These are phyloP conservation scores for Phellopilus nigrolimitatus DNA, from an alignment of 1,284 basidiomycete genomes.

Conservation along the genomic window DNA sequence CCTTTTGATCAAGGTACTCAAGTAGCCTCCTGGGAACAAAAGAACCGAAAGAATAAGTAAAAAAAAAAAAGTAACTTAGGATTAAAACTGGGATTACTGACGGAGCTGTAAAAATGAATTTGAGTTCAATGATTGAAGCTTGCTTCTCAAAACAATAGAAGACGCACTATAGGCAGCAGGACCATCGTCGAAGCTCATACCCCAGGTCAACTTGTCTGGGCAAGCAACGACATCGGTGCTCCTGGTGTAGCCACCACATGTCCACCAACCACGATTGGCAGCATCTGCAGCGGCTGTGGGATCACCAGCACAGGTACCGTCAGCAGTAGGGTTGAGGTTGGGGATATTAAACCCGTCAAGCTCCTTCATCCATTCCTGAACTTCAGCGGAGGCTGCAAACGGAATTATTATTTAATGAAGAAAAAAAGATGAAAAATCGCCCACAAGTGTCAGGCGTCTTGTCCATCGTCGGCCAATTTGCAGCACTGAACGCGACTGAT, in stretches of 20 bases:
- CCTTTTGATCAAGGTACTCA: conserved; percentile 59
- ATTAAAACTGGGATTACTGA: conserved; percentile 29
- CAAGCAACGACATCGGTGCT: conserved; percentile 65
- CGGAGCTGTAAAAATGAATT: conserved; percentile 39
- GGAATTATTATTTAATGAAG: conserved; percentile 2
- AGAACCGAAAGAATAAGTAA: too few species aligned
- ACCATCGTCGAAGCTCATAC: conserved; percentile 80
- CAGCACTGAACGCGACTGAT: conserved; percentile 45
- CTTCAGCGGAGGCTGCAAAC: conserved; percentile 54
- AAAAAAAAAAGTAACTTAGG: too few species aligned
- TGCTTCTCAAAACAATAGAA: conserved; percentile 8
- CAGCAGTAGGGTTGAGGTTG: conserved; percentile 47
- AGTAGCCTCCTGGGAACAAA: conserved; percentile 64
- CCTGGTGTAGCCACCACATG: conserved; percentile 81
- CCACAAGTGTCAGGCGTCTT: conserved; percentile 58
- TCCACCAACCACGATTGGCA: conserved; percentile 73
- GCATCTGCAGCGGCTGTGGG: conserved; percentile 56
- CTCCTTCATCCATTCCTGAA: conserved; percentile 71
- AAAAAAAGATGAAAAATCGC: conserved; percentile 20
- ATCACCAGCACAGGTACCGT: conserved; percentile 63
- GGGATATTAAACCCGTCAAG: conserved; percentile 71
- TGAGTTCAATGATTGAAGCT: conserved; percentile 4
- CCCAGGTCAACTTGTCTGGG: conserved; percentile 79
- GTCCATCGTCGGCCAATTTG: conserved; percentile 68
- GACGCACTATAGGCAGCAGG: conserved; percentile 73